A percentile compares a stretch with the other conserved stretches of the same genome.
phyloP scores from a whole-genome alignment of 2,329 filamentous ascomycete genomes.

The Thielaviopsis populi region DNA sequence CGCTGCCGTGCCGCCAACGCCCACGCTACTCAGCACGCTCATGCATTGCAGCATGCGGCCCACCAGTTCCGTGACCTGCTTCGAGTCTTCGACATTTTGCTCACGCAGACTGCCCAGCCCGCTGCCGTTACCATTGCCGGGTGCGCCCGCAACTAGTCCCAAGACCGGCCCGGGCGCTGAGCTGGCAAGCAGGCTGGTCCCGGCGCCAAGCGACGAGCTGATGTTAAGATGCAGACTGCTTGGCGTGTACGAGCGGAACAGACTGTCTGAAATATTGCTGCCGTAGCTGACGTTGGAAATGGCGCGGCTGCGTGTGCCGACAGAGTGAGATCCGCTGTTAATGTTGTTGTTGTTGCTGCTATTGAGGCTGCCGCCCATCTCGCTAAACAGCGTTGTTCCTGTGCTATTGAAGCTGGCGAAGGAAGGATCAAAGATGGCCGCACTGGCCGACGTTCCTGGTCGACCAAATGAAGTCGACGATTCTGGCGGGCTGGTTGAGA shows the following conservation, averaged over 20 bases:
- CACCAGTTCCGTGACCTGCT: conserved; percentile 84
- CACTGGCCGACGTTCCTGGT: conserved; percentile 57
- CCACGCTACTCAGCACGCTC: conserved; percentile 69
- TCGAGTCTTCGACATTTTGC: conserved; percentile 50
- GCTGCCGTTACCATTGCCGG: not conserved
- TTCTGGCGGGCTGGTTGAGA: conserved; percentile 38
- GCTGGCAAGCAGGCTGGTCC: not conserved
- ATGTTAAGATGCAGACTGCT: conserved; percentile 27
- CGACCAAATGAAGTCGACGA: conserved; percentile 34
- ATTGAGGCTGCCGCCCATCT: conserved; percentile 36
- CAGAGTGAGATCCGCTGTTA: conserved; percentile 29
- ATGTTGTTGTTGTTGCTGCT: conserved; percentile 81
- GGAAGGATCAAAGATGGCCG: conserved; percentile 44
- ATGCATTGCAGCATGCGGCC: conserved; percentile 94
- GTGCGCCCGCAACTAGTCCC: conserved; percentile 13
- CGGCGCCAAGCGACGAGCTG: conserved; percentile 19
- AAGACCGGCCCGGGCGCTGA: not conserved
- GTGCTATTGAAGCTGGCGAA: conserved; percentile 57
- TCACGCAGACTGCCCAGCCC: conserved; percentile 31
- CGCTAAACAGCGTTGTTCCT: conserved; percentile 63
- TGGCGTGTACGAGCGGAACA: conserved; percentile 38
- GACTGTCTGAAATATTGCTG: conserved; percentile 29
- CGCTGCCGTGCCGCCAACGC: conserved; percentile 29
- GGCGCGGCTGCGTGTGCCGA: conserved; percentile 49
- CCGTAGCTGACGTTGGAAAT: conserved; percentile 70